Evolutionary conservation across 1,284 basidiomycete genomes (phyloP), one percentile per base, ranked within the genome.

Genomic region (Apiotrichum laibachii): DNA sequence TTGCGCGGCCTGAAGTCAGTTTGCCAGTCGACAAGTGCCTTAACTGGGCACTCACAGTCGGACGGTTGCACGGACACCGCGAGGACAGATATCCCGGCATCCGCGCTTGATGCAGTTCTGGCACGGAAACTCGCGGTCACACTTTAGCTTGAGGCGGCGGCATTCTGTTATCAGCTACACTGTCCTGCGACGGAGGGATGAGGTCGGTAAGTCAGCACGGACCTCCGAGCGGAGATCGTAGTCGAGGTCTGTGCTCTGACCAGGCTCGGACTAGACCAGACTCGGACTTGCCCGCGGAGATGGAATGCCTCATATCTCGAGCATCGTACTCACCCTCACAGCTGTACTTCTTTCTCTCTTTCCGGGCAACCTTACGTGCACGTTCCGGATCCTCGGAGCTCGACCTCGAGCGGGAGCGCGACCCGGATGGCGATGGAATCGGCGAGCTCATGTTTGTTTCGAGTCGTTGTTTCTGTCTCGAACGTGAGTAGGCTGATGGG

Each of bases 71-170:
- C 62, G 63, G 12, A 59, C 59, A 1, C 71, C 70, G 39, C 68
- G 56, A 0, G 71, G 71, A 60, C 71, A 73, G 44, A 70, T 45
- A n/a, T 65, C 56, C 34, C 44, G 44, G 43, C 70, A 71, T 6
- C 59, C 60, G 21, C 71, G 63, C 50, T 71, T 67, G 35, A 65
- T 53, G 47, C 71, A 72, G 49, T 66, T 66, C 18, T 62, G 56
- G 58, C 71, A 72, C 7, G 71, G 71, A 18, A 70, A 53, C 45
- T 63, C 53, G 46, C 65, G 61, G 53, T 67, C 62, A 39, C 67
- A 70, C 46, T 67, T 67, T 35, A 70, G 61, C 47, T 71, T 70
- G 33, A 66, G 55, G 2, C 65, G 57, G 6, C 65, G 55, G 45
- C 67, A 67, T 56, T 68, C 64, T 69, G 39, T 15, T 33, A 31